A percentile compares a stretch with the other conserved stretches of the same genome.
These are phyloP conservation scores for Verticillium isaacii DNA, from an alignment of 2,329 filamentous ascomycete species.

Conservation along the genomic window DNA sequence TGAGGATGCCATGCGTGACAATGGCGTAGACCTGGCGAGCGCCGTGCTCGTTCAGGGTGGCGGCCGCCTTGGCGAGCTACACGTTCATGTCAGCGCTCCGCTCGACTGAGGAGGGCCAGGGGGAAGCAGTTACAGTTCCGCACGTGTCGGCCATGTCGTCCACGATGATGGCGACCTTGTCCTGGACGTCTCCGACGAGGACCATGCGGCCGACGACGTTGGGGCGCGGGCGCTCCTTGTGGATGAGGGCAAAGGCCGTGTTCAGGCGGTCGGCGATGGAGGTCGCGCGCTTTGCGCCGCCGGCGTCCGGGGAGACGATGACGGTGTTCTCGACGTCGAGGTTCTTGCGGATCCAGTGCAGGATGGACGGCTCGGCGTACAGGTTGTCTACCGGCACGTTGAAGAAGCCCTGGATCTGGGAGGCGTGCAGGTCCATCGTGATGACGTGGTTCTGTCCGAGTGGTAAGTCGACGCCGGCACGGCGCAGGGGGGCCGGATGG, in stretches of 20 bases:
- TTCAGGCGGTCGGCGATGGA: constrained; percentile 82
- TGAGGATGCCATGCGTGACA: constrained; percentile 89
- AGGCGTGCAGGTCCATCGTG: constrained; percentile 85
- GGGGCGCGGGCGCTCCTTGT: constrained; percentile 64
- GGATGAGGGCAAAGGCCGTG: constrained; percentile 78
- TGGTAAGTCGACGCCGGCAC: background rate
- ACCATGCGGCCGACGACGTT: constrained; percentile 89
- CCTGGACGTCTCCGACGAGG: constrained; percentile 84
- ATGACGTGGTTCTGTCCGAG: constrained; percentile 45
- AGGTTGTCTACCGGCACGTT: constrained; percentile 65
- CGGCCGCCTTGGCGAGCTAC: constrained; percentile 71
- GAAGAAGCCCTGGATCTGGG: constrained; percentile 86
- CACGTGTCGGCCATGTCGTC: constrained; percentile 98
- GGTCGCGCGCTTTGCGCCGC: constrained; percentile 81
- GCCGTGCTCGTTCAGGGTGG: constrained; percentile 81
- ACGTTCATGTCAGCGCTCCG: background rate
- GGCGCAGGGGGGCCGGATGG: background rate
- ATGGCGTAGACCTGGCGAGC: constrained; percentile 87
- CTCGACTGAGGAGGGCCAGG: constrained; percentile 82
- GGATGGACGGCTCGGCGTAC: constrained; percentile 80
- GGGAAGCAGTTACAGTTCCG: constrained; percentile 82
- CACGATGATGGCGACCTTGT: constrained; percentile 89
- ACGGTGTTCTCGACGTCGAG: constrained; percentile 71
- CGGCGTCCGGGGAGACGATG: constrained; percentile 82
- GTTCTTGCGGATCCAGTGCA: constrained; percentile 80